Base-by-base conservation (phyloP, 306 rosid species). In the Vicia villosa region DNA sequence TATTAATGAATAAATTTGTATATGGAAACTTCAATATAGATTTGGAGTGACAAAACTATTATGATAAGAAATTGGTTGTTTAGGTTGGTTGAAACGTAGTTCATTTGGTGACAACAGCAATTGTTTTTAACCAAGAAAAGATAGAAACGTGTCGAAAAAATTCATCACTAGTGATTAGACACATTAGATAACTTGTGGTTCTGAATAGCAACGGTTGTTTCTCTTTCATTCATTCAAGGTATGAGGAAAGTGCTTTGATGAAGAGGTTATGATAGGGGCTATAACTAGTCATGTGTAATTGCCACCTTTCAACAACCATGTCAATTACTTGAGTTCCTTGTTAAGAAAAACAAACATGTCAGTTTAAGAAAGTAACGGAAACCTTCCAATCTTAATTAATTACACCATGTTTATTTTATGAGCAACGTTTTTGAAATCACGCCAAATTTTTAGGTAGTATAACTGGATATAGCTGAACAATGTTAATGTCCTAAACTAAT, bases 111-210 rank as follows among this genome's bases (percentile, higher is more conserved):
- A 4, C 40, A 32, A 17, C 51, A 17, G 5, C 42, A 52, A 9
- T 56, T 21, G 17, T 66, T 57, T 16, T 36, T 16, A 70, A 40
- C 34, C 50, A 54, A 58, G 56, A 37, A 71, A 74, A 45, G 60
- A 71, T 55, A 77, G 63, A 58, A 65, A 63, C 60, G 43, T 59
- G 87, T 85, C 83, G 78, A 70, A 76, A 78, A 67, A 77, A 19
- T 76, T 4, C n/a, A 66, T 65, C 80, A 36, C 19, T 52, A 21
- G 36, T 11, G 13, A 57, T 55, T 10, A 24, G 78, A 74, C 71
- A 79, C 63, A 36, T 36, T 60, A 1, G 11, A 5, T 16, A 79
- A 79, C 55, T 52, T 65, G 69, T 71, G 77, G 69, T 26, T 65
- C 11, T 45, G 13, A 50, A 22, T 45, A 26, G 54, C 28, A 69